Evolutionary conservation across 768 basidiomycete species (phyloP).

Genomic region (Tubosaeta sp.): DNA sequence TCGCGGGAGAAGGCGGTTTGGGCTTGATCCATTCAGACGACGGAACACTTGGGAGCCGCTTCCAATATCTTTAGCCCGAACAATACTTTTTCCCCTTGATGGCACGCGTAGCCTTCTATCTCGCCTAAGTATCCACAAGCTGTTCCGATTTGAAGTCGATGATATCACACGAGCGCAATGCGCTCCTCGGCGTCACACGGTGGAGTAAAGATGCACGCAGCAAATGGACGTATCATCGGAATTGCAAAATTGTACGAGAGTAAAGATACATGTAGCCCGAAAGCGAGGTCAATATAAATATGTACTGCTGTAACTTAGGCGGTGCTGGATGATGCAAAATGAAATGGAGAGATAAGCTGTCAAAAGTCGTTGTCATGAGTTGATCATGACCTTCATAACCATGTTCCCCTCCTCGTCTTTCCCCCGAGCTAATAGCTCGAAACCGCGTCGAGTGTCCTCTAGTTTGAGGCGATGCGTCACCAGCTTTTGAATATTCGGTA

Average conservation of each 20-base stretch:
- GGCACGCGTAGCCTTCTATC: slow-evolving; percentile 9
- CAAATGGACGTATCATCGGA: slow-evolving; percentile 1
- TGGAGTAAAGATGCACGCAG: neutral
- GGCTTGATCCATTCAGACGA: slow-evolving; percentile 19
- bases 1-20: slow-evolving; percentile 26
- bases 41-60: slow-evolving; percentile 5
- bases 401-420: slow-evolving; percentile 74
- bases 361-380: slow-evolving; percentile 24
- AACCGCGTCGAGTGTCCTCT: slow-evolving; percentile 64
- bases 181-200: neutral
- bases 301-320: slow-evolving; percentile 13
- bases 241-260: slow-evolving; percentile 8
- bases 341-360: neutral
- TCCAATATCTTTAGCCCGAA: slow-evolving; percentile 10
- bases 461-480: slow-evolving; percentile 76
- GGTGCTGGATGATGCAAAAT: slow-evolving; percentile 7
- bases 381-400: slow-evolving; percentile 90
- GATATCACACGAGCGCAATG: slow-evolving; percentile 6
- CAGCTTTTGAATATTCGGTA: slow-evolving; percentile 64
- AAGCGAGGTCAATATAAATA: slow-evolving; percentile 6
- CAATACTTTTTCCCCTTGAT: neutral
- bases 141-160: slow-evolving; percentile 4
- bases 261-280: slow-evolving; percentile 24
- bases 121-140: slow-evolving; percentile 1
- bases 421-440: slow-evolving; percentile 75